These are phyloP conservation scores for Parasitella parasitica DNA, from an alignment of 371 early-diverging fungal genomes.

Conservation along the genomic window DNA sequence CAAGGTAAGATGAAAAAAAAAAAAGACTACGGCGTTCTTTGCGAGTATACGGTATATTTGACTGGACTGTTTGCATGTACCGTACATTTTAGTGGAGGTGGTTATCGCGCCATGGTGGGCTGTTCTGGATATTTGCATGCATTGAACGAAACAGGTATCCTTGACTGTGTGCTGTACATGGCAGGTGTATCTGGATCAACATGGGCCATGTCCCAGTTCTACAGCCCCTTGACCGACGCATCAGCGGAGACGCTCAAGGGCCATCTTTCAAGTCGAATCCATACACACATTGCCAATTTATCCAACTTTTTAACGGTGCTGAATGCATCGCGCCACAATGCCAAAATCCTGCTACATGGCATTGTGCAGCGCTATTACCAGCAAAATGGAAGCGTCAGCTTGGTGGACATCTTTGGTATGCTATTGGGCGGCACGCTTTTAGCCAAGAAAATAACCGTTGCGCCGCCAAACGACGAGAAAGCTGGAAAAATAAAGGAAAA, in stretches of 20 bases:
- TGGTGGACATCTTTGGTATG: constrained; percentile 73
- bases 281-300: constrained; percentile 45
- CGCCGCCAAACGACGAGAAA: constrained; percentile 15
- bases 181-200: constrained; percentile 64
- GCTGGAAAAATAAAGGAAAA: constrained; percentile 50
- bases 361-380: constrained; percentile 54
- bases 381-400: constrained; percentile 45
- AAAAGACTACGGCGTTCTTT: no score
- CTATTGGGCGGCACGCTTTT: constrained; percentile 60
- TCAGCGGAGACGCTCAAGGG: constrained; percentile 25
- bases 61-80: no score
- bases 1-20: constrained; percentile 41
- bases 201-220: constrained; percentile 52
- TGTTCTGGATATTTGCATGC: constrained; percentile 61
- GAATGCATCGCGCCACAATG: constrained; percentile 36
- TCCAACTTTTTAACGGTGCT: constrained; percentile 37
- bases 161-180: constrained; percentile 61
- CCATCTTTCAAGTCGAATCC: constrained; percentile 39
- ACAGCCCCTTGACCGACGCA: constrained; percentile 26
- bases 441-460: constrained; percentile 28
- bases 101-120: constrained; percentile 72
- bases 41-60: no score
- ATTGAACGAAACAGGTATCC: constrained; percentile 54
- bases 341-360: constrained; percentile 51
- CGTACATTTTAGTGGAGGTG: constrained; percentile 80